phyloP scores from a whole-genome alignment of 2,329 filamentous ascomycete species.

The Neocucurbitaria cava region DNA sequence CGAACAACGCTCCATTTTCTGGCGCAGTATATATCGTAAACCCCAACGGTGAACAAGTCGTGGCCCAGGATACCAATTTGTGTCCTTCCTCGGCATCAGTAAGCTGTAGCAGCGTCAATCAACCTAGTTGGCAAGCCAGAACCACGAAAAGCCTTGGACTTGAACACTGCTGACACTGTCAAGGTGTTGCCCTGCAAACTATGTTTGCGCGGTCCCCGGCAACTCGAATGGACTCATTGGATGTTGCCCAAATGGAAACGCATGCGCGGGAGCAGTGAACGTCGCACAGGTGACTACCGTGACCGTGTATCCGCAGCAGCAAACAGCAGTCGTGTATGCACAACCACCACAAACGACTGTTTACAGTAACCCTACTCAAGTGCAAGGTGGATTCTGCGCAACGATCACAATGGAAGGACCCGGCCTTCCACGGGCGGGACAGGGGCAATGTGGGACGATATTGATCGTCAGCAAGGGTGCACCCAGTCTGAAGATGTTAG shows the following conservation, averaged over 20 bases:
- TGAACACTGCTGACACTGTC: neutral
- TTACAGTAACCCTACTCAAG: slow-evolving; percentile 30
- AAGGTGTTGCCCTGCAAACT: slow-evolving; percentile 48
- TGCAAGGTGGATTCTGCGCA: slow-evolving; percentile 43
- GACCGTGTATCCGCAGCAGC: slow-evolving; percentile 40
- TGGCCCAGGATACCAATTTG: slow-evolving; percentile 40
- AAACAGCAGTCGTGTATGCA: slow-evolving; percentile 39
- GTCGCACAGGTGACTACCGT: slow-evolving; percentile 44
- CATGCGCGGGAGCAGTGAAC: slow-evolving; percentile 42
- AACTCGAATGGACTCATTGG: slow-evolving; percentile 45
- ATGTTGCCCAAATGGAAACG: slow-evolving; percentile 46
- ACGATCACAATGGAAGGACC: slow-evolving; percentile 47
- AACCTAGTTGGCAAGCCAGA: slow-evolving; percentile 52
- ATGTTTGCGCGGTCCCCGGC: slow-evolving; percentile 41
- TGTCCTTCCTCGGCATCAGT: slow-evolving; percentile 46
- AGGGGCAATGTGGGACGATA: slow-evolving; percentile 48
- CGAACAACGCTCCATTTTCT: slow-evolving; percentile 49
- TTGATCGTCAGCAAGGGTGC: slow-evolving; percentile 40
- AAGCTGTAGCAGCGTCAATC: slow-evolving; percentile 52
- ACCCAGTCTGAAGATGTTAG: slow-evolving; percentile 22
- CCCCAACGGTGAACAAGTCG: slow-evolving; percentile 41
- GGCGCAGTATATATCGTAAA: slow-evolving; percentile 50
- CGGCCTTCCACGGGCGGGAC: slow-evolving; percentile 39
- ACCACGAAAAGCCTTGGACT: neutral
- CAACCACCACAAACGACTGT: slow-evolving; percentile 34